Base-by-base conservation (phyloP, 2,329 filamentous ascomycete species). In the Colletotrichum falcatum region DNA sequence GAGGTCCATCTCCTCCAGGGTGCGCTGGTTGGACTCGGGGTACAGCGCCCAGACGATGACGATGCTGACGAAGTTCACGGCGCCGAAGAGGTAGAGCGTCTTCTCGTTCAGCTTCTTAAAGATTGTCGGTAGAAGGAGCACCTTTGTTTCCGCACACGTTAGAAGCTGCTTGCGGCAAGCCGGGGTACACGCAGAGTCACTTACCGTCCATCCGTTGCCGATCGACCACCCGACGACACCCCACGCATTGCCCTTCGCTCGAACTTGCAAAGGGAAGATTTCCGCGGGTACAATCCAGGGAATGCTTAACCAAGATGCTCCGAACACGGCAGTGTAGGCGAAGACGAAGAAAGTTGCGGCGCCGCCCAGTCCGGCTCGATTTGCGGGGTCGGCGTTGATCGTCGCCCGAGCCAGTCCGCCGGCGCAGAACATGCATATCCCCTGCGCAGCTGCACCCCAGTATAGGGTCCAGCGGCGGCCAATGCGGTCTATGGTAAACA, bases 201-300 rank as follows among this genome's bases (percentile, higher is more conserved):
- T 48, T 20, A 69, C 61, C 16, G 16, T 78, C 89, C 90, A 92
- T 20, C 91, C 91, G 73, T 93, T 93, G 0, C 92, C 92, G 61
- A 94, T 92, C 18, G 85, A 88, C 92, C 92, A 94, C 0, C 92
- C 92, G 0, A 93, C 87, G 0, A 94, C 91, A 26, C 92, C 91
- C 87, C 89, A 94, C 0, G 92, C 91, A 71, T 94, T 94, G 7
- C 92, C 92, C 74, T 91, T 91, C 1, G 92, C 92, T 28, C 92
- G 87, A 0, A 93, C 86, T 70, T 91, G 87, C 0, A 93, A 80
- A 0, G 92, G 91, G 75, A 93, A 94, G 66, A 94, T 94, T 76
- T 94, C 91, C 1, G 91, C 90, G 0, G 90, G 90, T 65, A 92
- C 92, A 0, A 92, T 79, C 88, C 88, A 83, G 0, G 88, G 88